phyloP scores from a whole-genome alignment of 139 green algal species.

The Chlamydomonas urium region DNA sequence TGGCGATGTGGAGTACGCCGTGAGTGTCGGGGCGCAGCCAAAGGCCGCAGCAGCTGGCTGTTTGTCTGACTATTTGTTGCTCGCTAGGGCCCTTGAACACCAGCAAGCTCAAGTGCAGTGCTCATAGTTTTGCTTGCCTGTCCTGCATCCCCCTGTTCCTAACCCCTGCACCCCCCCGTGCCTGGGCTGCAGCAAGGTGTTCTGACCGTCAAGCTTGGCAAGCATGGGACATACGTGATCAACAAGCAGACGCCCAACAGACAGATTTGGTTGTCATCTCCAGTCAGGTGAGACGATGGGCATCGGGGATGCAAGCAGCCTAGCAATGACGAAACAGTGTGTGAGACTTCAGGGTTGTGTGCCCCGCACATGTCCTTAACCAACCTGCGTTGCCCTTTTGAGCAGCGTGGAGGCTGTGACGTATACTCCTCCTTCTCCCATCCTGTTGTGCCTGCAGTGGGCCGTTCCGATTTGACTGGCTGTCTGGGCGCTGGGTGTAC shows the following conservation, averaged over 20 bases:
- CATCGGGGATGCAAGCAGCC: not conserved
- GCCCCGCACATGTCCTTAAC: too few species aligned
- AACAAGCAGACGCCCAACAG: conserved; percentile 98
- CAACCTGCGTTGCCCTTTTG: too few species aligned
- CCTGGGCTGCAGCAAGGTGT: conserved; percentile 67
- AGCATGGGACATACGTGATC: conserved; percentile 88
- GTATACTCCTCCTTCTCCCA: too few species aligned
- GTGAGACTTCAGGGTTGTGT: too few species aligned
- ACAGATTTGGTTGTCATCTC: conserved; percentile 95
- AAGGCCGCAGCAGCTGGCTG: not conserved
- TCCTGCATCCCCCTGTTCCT: not conserved
- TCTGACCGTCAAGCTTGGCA: conserved; percentile 72
- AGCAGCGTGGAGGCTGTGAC: too few species aligned
- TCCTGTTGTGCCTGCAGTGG: conserved; percentile 44
- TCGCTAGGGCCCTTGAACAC: not conserved
- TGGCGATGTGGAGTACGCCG: conserved; percentile 67
- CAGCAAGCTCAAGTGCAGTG: not conserved
- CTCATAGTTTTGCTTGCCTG: not conserved
- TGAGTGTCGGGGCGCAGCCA: conserved; percentile 15
- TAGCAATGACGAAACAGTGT: too few species aligned
- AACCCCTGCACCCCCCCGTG: not conserved
- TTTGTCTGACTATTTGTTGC: not conserved
- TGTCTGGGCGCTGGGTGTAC: conserved; percentile 66
- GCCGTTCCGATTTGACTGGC: conserved; percentile 56
- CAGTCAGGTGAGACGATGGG: conserved; percentile 68